These are phyloP conservation scores for Venturia aucupariae DNA, from an alignment of 2,329 filamentous ascomycete genomes.

Conservation along the genomic window DNA sequence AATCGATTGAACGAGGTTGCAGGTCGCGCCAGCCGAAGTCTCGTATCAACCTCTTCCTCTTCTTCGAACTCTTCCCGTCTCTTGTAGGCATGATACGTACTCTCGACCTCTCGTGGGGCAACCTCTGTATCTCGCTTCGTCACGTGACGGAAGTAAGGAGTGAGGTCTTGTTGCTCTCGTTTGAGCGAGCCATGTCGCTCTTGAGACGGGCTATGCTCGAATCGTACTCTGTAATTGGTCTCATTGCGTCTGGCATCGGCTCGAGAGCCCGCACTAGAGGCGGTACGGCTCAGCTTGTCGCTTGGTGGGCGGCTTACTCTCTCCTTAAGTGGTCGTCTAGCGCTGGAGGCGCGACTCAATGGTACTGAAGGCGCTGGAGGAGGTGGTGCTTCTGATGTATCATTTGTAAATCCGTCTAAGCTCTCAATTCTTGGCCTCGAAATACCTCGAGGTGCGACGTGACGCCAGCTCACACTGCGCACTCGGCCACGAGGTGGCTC, in stretches of 20 bases:
- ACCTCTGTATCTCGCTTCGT: background rate
- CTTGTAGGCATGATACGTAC: constrained; percentile 6
- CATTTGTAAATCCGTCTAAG: background rate
- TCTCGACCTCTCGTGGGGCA: background rate
- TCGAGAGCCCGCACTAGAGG: background rate
- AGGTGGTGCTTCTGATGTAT: background rate
- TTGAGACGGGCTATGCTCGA: constrained; percentile 1
- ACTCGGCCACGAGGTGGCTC: background rate
- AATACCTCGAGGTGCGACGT: background rate
- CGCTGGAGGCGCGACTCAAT: background rate
- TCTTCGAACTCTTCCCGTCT: constrained; percentile 8
- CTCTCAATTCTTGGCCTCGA: background rate
- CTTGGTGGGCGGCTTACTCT: background rate
- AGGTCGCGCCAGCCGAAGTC: background rate
- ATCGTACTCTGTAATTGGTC: background rate
- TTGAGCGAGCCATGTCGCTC: background rate
- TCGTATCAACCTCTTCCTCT: constrained; percentile 3
- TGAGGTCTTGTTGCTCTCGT: background rate
- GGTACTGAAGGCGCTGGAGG: background rate
- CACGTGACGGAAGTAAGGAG: constrained; percentile 1
- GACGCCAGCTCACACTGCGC: constrained; percentile 9
- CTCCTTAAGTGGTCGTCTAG: background rate
- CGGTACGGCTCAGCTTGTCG: background rate
- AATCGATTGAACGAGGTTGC: constrained; percentile 5
- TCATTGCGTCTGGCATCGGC: background rate